Evolutionary conservation across 192 early-diverging fungal species (phyloP), one percentile per base, ranked within the genome.

Genomic region (Lobosporangium transversale): DNA sequence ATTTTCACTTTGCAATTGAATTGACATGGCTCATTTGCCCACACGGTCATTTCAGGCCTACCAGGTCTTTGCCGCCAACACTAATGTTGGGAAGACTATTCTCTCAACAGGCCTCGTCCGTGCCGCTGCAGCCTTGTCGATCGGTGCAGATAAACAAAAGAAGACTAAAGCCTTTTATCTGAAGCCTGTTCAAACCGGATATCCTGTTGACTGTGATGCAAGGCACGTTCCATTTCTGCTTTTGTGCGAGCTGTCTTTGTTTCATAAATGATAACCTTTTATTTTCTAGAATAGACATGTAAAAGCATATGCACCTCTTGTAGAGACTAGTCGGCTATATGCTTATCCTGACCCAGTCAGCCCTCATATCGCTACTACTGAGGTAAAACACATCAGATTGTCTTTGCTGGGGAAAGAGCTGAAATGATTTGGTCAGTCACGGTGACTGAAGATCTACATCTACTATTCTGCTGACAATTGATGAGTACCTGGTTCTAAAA

Each of bases 121-220:
- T 23, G 88, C 86, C 14, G 87, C 88, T 18, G 66, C 79, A 11
- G 56, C 66, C 18, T 35, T 76, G 2, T 62, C 50, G 2, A 36
- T 80, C 20, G 66, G 83, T 14, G 81, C 70, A 2, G 60, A 78
- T 4, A 70, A 76, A 20, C n/a, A n/a, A n/a, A 80, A 74, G 30
- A 57, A 58, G 24, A 64, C 71, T 5, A 82, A 82, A 48, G 86
- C 90, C 11, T 83, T 86, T 56, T 94, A 93, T 68, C 33, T 94
- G 27, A 95, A 95, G 51, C 93, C 93, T 0, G 85, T 95, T 3
- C 93, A 95, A 79, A 95, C 93, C 11, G 93, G 92, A 0, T 95
- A 85, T 78, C 92, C 93, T 9, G 76, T 73, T 7, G 92, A 94
- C 76, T 87, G 86, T 37, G 93, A 95, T 80, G 86, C 87, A 40